A percentile compares a stretch with the other conserved stretches of the same genome.
Conservation (phyloP, 2,329 filamentous ascomycete genomes). For the Epichloe sp. region DNA sequence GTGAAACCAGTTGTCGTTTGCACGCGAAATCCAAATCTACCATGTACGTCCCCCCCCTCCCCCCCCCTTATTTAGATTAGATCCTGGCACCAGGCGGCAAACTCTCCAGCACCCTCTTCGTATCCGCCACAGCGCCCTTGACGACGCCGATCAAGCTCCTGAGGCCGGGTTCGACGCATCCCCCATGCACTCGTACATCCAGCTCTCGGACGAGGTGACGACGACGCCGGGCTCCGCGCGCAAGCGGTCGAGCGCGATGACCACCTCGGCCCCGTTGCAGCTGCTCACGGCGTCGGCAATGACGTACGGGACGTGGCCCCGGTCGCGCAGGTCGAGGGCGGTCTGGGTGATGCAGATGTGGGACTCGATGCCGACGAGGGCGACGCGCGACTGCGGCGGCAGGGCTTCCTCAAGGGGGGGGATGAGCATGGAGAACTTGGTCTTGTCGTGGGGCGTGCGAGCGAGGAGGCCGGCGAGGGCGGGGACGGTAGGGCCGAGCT, state of each 20-base stretch:
- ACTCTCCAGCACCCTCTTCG: constrained; percentile 52
- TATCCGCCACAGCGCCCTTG: constrained; percentile 61
- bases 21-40: too few species aligned
- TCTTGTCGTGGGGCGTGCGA: constrained; percentile 63
- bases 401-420: constrained; percentile 43
- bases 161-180: constrained; percentile 61
- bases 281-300: constrained; percentile 83
- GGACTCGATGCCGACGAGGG: constrained; percentile 80
- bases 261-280: constrained; percentile 71
- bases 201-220: constrained; percentile 80
- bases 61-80: constrained; percentile 23
- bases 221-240: constrained; percentile 55
- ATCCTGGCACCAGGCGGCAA: constrained; percentile 48
- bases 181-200: constrained; percentile 74
- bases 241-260: constrained; percentile 64
- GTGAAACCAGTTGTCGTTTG: too few species aligned
- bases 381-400: constrained; percentile 39
- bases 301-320: constrained; percentile 72
- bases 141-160: constrained; percentile 61
- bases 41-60: not conserved
- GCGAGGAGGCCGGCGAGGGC: constrained; percentile 49
- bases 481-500: constrained; percentile 67
- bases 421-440: constrained; percentile 76
- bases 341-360: constrained; percentile 96
- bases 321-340: constrained; percentile 61